A percentile compares a stretch with the other conserved stretches of the same genome.
Conservation (phyloP, 345 rosid genomes). For the Populus tremula region DNA sequence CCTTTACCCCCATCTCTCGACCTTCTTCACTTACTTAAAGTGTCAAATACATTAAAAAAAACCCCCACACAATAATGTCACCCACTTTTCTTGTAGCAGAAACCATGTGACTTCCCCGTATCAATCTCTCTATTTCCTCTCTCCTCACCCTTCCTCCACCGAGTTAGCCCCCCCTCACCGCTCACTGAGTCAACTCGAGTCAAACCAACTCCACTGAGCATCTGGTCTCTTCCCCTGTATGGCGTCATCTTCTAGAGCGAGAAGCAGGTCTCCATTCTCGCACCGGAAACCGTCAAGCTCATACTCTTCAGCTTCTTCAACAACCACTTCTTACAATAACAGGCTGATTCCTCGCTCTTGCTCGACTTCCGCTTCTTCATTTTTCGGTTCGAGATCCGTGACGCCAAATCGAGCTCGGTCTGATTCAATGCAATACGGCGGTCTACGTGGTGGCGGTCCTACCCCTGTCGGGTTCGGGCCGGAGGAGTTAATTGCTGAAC, state of each 20-base stretch:
- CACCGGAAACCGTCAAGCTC: conserved; percentile 72
- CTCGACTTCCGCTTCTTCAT: conserved; percentile 71
- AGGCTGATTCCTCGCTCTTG: conserved; percentile 69
- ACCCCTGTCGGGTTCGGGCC: conserved; percentile 55
- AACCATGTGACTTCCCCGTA: conserved; percentile 90
- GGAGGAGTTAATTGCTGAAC: conserved; percentile 59
- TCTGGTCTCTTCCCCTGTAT: conserved; percentile 3
- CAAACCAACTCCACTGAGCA: neutral
- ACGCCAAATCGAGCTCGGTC: conserved; percentile 65
- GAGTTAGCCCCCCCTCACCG: conserved; percentile 27
- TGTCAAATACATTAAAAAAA: conserved; percentile 8
- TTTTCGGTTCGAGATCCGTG: conserved; percentile 66
- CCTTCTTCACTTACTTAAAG: conserved; percentile 14
- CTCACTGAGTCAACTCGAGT: conserved; percentile 39
- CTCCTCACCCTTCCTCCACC: conserved; percentile 14
- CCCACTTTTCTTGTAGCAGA: conserved; percentile 44
- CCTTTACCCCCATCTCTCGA: neutral
- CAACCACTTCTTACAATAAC: conserved; percentile 58
- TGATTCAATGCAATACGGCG: conserved; percentile 48
- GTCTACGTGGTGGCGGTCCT: conserved; percentile 19
- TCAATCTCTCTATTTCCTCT: conserved; percentile 40
- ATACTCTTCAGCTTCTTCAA: conserved; percentile 69
- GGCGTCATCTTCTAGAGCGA: conserved; percentile 83
- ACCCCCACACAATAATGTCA: conserved; percentile 34
- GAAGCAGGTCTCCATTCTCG: conserved; percentile 87